phyloP scores from a whole-genome alignment of 2,329 filamentous ascomycete genomes.

The Pseudocercospora eumusae region DNA sequence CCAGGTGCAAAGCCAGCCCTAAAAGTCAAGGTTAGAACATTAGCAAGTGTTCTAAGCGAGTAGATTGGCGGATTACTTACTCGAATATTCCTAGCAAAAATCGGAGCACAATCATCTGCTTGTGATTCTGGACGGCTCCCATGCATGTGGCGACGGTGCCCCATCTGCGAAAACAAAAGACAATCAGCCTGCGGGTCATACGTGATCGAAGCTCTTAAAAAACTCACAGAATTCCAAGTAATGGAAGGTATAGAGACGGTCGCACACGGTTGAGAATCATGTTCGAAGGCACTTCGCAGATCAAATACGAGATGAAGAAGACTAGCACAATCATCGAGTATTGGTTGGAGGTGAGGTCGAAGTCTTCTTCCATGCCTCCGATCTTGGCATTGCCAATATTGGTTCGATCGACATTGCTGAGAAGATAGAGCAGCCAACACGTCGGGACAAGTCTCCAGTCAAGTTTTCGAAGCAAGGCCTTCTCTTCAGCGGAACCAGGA shows the following conservation, averaged over 20 bases:
- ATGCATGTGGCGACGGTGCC: slow-evolving; percentile 11
- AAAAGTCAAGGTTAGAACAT: too few relatives aligned
- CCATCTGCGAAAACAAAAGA: background rate
- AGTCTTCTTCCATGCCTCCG: slow-evolving; percentile 51
- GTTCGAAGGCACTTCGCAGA: slow-evolving; percentile 65
- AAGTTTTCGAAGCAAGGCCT: slow-evolving; percentile 13
- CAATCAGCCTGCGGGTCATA: background rate
- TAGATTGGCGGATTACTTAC: too few relatives aligned
- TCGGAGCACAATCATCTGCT: slow-evolving; percentile 40
- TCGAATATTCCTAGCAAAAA: slow-evolving; percentile 41
- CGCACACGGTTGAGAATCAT: slow-evolving; percentile 56
- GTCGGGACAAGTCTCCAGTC: slow-evolving; percentile 14
- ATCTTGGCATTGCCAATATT: slow-evolving; percentile 44
- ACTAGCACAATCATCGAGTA: slow-evolving; percentile 15
- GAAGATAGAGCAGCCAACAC: slow-evolving; percentile 28
- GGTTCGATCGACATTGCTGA: slow-evolving; percentile 36
- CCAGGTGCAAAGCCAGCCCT: slow-evolving; percentile 37
- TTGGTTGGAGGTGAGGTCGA: slow-evolving; percentile 48
- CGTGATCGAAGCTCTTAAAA: background rate
- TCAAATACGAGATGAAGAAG: slow-evolving; percentile 51
- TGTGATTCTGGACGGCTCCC: slow-evolving; percentile 26
- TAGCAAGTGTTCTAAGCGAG: too few relatives aligned
- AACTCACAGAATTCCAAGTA: slow-evolving; percentile 10
- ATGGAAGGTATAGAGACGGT: slow-evolving; percentile 56
- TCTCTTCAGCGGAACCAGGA: slow-evolving; percentile 8